These are phyloP conservation scores for Combretum micranthum DNA, from an alignment of 345 rosid genomes.

Conservation along the genomic window DNA sequence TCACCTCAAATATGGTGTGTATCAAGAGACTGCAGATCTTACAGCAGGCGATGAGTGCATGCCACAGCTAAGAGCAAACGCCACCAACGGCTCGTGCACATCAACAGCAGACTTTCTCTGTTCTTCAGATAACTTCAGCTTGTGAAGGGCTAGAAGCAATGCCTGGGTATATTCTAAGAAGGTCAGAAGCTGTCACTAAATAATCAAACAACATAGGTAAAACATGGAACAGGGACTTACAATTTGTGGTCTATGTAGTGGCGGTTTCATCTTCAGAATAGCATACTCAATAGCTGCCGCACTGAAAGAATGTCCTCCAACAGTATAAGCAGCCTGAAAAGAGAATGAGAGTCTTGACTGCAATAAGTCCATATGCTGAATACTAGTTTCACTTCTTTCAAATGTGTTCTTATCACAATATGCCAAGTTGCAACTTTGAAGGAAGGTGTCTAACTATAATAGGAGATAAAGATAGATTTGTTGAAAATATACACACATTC, in stretches of 20 bases:
- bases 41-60: conserved; percentile 92
- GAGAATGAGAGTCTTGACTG: conserved; percentile 2
- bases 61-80: conserved; percentile 84
- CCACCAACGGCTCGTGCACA: conserved; percentile 54
- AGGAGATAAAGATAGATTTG: no score
- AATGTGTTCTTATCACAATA: no score
- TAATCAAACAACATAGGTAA: background rate
- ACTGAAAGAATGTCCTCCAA: conserved; percentile 83
- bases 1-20: background rate
- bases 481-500: no score
- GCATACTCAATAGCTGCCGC: conserved; percentile 73
- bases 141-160: conserved; percentile 79
- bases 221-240: conserved; percentile 24
- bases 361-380: no score
- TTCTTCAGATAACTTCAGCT: conserved; percentile 69
- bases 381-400: background rate
- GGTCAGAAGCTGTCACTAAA: background rate
- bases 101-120: conserved; percentile 54
- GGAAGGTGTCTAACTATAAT: no score
- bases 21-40: conserved; percentile 12
- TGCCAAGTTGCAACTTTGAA: no score
- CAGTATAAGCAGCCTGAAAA: conserved; percentile 82
- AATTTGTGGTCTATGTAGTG: conserved; percentile 76
- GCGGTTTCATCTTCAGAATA: conserved; percentile 82
- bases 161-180: conserved; percentile 36